These are phyloP conservation scores for Hanseniaspora meyeri DNA, from an alignment of 805 yeast genomes.

Conservation along the genomic window DNA sequence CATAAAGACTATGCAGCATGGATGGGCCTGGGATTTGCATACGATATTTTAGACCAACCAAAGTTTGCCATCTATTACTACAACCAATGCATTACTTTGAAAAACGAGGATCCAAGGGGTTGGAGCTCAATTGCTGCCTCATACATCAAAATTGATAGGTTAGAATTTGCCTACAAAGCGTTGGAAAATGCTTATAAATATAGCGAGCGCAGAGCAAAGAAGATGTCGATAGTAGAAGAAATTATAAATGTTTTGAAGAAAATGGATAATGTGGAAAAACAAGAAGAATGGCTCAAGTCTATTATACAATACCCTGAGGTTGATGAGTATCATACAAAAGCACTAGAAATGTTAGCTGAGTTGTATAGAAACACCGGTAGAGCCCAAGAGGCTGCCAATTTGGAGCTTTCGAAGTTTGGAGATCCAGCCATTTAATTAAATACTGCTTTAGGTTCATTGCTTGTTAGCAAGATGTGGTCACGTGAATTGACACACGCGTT, in stretches of 20 bases:
- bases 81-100: conserved; percentile 77
- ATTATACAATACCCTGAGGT: background rate
- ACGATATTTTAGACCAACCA: conserved; percentile 92
- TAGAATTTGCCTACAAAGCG: conserved; percentile 42
- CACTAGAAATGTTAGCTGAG: background rate
- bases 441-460: too few relatives aligned
- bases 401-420: background rate
- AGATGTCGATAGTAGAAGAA: background rate
- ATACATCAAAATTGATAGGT: conserved; percentile 63
- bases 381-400: background rate
- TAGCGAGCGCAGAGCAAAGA: background rate
- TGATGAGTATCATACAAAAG: background rate
- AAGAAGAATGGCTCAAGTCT: background rate
- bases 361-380: background rate
- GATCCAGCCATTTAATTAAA: background rate
- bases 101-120: conserved; percentile 82
- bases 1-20: conserved; percentile 88
- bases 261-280: background rate
- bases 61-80: conserved; percentile 83
- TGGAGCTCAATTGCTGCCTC: conserved; percentile 94
- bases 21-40: conserved; percentile 98
- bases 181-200: conserved; percentile 24
- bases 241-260: background rate
- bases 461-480: background rate
- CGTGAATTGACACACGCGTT: background rate